Evolutionary conservation across 2,329 filamentous ascomycete genomes (phyloP), one percentile per base, ranked within the genome.

Genomic region (Dactylellina drechsleri): DNA sequence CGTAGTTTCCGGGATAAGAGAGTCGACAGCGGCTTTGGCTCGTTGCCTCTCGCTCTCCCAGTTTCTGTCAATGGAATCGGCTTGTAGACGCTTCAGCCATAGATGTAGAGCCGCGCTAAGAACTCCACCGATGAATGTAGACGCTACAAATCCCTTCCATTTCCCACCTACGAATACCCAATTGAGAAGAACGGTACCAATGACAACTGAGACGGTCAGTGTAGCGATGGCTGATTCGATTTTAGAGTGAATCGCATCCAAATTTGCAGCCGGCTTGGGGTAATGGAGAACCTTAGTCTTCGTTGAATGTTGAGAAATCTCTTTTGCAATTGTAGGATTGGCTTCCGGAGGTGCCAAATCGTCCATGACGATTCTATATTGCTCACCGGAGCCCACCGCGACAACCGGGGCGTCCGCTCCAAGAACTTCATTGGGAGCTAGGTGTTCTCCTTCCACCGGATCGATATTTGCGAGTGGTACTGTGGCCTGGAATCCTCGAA

Each of bases 1-100:
- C 13, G 77, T 77, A 7, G 78, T 78, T 61, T 79, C 78, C 2
- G 72, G 72, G 47, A 76, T 66, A 43, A 76, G 53, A 36, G 72
- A 76, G 26, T 76, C 72, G 3, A 68, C 59, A 5, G 72, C 72
- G 0, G 72, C 72, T 52, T 56, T 60, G 7, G 72, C 72, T 18
- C 72, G 52, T 18, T 54, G 40, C 13, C 59, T 59, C 36, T 76
- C 72, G 12, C 65, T 76, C n/a, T 76, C 72, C 72, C 72, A 76
- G 54, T 76, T 74, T 50, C 72, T 64, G 53, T 76, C 72, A 26
- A 61, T 61, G 47, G 65, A 68, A 49, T 76, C 72, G 0, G 59
- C 58, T 61, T 76, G 65, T 26, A 76, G 18, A 16, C 72, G 58
- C 41, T 59, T 76, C 36, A 76, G 20, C 72, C 72, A 76, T n/a